These are phyloP conservation scores for Xerocomus potaroensis DNA, from an alignment of 768 basidiomycete genomes.

Conservation along the genomic window DNA sequence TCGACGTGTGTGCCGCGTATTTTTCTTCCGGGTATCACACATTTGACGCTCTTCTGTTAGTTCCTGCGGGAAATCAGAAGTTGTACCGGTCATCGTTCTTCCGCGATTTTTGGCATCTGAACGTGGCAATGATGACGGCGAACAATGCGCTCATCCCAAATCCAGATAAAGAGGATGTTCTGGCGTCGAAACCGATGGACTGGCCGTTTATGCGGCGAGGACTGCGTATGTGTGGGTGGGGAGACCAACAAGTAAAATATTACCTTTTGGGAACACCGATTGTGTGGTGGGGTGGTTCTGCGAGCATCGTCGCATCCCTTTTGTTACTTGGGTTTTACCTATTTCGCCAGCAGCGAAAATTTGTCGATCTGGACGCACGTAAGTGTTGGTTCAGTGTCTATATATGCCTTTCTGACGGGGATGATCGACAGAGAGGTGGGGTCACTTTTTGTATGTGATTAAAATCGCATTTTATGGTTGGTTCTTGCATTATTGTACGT, in stretches of 20 bases:
- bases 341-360: conserved; percentile 82
- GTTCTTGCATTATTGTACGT: conserved; percentile 84
- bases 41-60: conserved; percentile 35
- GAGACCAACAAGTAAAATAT: conserved; percentile 80
- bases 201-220: conserved; percentile 93
- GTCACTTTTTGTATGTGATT: conserved; percentile 87
- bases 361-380: conserved; percentile 87
- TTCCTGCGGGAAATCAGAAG: conserved; percentile 78
- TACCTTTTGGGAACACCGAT: conserved; percentile 92
- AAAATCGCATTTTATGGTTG: conserved; percentile 92
- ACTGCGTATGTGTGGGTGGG: conserved; percentile 97
- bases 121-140: conserved; percentile 99
- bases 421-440: conserved; percentile 70
- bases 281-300: conserved; percentile 82
- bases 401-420: conserved; percentile 3
- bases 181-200: conserved; percentile 87
- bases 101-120: conserved; percentile 97
- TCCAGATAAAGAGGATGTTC: conserved; percentile 97
- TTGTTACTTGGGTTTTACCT: conserved; percentile 63
- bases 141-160: conserved; percentile 98
- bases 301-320: conserved; percentile 57
- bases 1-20: conserved; percentile 56
- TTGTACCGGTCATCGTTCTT: conserved; percentile 89
- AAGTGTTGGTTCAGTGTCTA: conserved; percentile 29
- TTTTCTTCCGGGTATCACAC: not conserved